These are phyloP conservation scores for Pulveroboletus sp. DNA, from an alignment of 768 basidiomycete species.

Conservation along the genomic window DNA sequence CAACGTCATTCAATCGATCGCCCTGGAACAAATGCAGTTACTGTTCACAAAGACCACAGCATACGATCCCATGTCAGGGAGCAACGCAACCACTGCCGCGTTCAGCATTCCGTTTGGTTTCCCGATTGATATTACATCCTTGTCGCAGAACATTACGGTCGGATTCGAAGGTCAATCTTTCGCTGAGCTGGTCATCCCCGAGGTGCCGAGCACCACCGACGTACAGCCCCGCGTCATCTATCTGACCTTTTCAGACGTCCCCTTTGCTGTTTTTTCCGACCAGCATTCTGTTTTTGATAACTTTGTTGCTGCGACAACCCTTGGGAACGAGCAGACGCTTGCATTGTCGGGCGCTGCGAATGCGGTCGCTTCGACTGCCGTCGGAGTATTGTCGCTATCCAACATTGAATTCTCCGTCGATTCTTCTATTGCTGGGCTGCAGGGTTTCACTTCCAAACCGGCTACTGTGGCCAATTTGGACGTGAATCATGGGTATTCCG, in stretches of 20 bases:
- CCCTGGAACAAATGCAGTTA: slow-evolving; percentile 56
- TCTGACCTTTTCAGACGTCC: slow-evolving; percentile 55
- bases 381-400: slow-evolving; percentile 57
- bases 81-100: slow-evolving; percentile 55
- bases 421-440: slow-evolving; percentile 58
- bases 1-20: slow-evolving; percentile 62
- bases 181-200: slow-evolving; percentile 59
- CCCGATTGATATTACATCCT: slow-evolving; percentile 61
- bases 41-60: slow-evolving; percentile 57
- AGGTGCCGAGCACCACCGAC: slow-evolving; percentile 56
- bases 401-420: slow-evolving; percentile 59
- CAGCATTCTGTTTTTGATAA: slow-evolving; percentile 52
- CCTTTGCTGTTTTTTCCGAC: slow-evolving; percentile 53
- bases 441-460: slow-evolving; percentile 60
- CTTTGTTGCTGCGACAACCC: slow-evolving; percentile 62
- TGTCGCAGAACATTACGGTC: slow-evolving; percentile 58
- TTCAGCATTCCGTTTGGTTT: slow-evolving; percentile 71
- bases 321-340: slow-evolving; percentile 43
- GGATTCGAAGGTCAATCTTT: slow-evolving; percentile 52
- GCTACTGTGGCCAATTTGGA: slow-evolving; percentile 57
- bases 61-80: slow-evolving; percentile 57
- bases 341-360: slow-evolving; percentile 53
- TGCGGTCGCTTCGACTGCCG: slow-evolving; percentile 60
- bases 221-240: slow-evolving; percentile 58
- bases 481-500: slow-evolving; percentile 63